Percentiles rank a stretch among this genome's conserved stretches.
Evolutionary conservation across 2,329 filamentous ascomycete genomes (phyloP).

Genomic region (Cladophialophora psammophila): DNA sequence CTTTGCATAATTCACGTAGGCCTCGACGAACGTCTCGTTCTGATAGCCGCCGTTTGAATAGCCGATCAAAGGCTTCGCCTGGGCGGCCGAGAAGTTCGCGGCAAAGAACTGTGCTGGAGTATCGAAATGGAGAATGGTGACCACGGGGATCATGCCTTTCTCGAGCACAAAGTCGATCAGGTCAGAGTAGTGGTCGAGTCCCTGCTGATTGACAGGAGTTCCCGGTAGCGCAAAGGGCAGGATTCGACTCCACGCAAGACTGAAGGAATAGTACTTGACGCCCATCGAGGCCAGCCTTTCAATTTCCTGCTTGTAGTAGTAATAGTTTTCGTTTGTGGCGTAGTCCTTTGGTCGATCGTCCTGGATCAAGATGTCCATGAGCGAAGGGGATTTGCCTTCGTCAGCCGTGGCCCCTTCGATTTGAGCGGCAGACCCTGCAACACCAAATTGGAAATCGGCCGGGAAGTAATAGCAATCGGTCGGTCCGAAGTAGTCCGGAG

Average conservation of each 20-base stretch:
- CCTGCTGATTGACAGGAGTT: slow-evolving; percentile 56
- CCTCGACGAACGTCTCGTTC: slow-evolving; percentile 40
- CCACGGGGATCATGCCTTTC: slow-evolving; percentile 53
- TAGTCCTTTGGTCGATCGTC: slow-evolving; percentile 53
- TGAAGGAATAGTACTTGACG: slow-evolving; percentile 53
- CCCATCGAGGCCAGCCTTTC: slow-evolving; percentile 49
- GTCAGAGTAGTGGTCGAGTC: slow-evolving; percentile 58
- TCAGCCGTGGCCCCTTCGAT: slow-evolving; percentile 54
- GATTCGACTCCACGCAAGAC: slow-evolving; percentile 58
- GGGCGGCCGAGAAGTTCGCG: slow-evolving; percentile 26
- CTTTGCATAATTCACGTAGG: slow-evolving; percentile 50
- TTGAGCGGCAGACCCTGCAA: slow-evolving; percentile 53
- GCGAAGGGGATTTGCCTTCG: slow-evolving; percentile 48
- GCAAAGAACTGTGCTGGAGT: slow-evolving; percentile 36
- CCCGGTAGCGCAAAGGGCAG: slow-evolving; percentile 56
- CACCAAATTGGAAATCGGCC: slow-evolving; percentile 53
- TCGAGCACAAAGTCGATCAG: slow-evolving; percentile 54
- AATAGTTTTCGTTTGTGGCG: slow-evolving; percentile 60
- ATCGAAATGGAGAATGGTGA: slow-evolving; percentile 49
- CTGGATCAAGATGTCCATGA: slow-evolving; percentile 50
- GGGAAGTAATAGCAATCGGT: slow-evolving; percentile 44
- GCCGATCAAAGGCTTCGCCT: slow-evolving; percentile 31
- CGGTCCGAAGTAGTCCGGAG: slow-evolving; percentile 59
- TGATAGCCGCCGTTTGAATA: slow-evolving; percentile 45
- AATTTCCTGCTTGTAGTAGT: slow-evolving; percentile 59